phyloP scores from a whole-genome alignment of 768 basidiomycete genomes.

The Boletus rex-veris region DNA sequence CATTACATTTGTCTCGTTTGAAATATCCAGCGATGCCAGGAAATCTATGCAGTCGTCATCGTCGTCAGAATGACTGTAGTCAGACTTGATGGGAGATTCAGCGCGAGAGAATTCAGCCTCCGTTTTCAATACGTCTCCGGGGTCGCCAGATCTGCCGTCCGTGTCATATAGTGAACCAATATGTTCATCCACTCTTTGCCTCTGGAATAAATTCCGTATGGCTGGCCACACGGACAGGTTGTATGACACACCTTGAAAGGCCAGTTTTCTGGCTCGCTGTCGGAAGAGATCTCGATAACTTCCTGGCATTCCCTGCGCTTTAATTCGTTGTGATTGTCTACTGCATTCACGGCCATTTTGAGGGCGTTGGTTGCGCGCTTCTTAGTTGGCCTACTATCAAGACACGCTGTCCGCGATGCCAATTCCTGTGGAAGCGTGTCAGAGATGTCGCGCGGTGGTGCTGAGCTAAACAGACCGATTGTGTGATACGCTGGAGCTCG shows the following conservation, averaged over 20 bases:
- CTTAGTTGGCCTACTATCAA: slow-evolving; percentile 14
- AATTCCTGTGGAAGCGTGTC: slow-evolving; percentile 22
- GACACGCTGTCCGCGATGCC: slow-evolving; percentile 9
- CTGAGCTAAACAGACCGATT: slow-evolving; percentile 11
- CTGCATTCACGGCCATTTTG: slow-evolving; percentile 12
- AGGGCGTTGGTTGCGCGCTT: slow-evolving; percentile 21
- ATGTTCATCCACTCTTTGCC: slow-evolving; percentile 12
- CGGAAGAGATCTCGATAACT: slow-evolving; percentile 28
- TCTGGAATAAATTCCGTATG: slow-evolving; percentile 13
- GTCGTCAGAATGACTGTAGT: not conserved
- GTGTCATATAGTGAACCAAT: not conserved
- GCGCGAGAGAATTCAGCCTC: slow-evolving; percentile 3
- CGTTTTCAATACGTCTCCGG: not conserved
- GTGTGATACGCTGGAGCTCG: slow-evolving; percentile 24
- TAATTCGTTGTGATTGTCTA: slow-evolving; percentile 5
- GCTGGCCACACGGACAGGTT: not conserved
- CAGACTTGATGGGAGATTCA: slow-evolving; percentile 2
- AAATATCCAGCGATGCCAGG: slow-evolving; percentile 28
- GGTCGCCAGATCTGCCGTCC: not conserved
- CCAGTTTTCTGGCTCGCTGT: slow-evolving; percentile 26
- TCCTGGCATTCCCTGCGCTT: slow-evolving; percentile 24
- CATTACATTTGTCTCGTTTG: slow-evolving; percentile 30
- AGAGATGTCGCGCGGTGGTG: not conserved
- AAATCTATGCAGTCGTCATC: slow-evolving; percentile 25
- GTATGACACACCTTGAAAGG: slow-evolving; percentile 19